These are phyloP conservation scores for Narthecium ossifragum DNA, from an alignment of 106 monocot genomes.

Conservation along the genomic window DNA sequence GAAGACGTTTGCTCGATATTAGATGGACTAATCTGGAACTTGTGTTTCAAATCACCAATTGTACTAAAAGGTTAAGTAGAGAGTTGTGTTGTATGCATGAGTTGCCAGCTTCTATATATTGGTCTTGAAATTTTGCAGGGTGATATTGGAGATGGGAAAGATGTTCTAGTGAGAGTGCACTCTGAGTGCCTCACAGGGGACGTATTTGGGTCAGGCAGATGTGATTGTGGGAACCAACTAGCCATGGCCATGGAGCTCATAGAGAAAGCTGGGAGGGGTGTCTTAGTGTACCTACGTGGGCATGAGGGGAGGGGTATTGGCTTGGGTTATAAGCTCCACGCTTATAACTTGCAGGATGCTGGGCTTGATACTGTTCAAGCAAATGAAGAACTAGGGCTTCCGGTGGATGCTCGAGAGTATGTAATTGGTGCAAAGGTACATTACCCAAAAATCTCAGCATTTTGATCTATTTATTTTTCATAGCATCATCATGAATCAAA, in stretches of 20 bases:
- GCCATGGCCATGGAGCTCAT: constrained; percentile 27
- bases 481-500: neutral
- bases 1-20: too few species aligned
- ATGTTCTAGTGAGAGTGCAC: constrained; percentile 32
- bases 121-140: constrained; percentile 8
- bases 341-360: constrained; percentile 33
- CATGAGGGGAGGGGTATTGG: constrained; percentile 43
- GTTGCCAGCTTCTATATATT: neutral
- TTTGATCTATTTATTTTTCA: neutral
- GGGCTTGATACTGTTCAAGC: constrained; percentile 35
- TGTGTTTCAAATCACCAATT: too few species aligned
- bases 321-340: constrained; percentile 30
- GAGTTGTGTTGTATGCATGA: too few species aligned
- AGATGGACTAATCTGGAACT: too few species aligned
- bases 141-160: constrained; percentile 38
- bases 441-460: neutral
- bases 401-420: constrained; percentile 33
- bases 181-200: constrained; percentile 36
- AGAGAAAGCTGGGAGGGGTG: constrained; percentile 30
- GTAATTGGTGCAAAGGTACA: constrained; percentile 33
- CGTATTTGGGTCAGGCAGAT: constrained; percentile 37
- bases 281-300: constrained; percentile 31
- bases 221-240: constrained; percentile 28
- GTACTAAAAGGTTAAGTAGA: too few species aligned
- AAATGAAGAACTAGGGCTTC: constrained; percentile 30